Conservation (phyloP, 345 rosid species). For the Gossypium raimondii region DNA sequence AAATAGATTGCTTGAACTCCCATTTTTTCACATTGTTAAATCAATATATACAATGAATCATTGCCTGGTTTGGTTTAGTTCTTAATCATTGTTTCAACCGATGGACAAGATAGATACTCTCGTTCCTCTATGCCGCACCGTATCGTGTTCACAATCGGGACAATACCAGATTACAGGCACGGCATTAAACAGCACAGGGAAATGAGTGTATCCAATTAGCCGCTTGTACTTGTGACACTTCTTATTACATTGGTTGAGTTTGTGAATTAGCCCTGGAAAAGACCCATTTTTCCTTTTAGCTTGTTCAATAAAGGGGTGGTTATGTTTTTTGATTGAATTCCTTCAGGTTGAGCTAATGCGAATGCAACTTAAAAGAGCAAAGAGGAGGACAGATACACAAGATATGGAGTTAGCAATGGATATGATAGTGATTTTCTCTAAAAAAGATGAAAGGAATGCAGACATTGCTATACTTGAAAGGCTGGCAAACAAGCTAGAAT, state of each 20-base stretch:
- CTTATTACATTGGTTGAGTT: not conserved
- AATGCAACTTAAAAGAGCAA: slow-evolving; percentile 52
- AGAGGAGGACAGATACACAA: slow-evolving; percentile 48
- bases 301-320: not conserved
- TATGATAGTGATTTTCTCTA: slow-evolving; percentile 51
- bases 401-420: slow-evolving; percentile 70
- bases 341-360: slow-evolving; percentile 53
- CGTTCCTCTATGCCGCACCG: not conserved
- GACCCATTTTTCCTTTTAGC: slow-evolving; percentile 4
- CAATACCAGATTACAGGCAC: not conserved
- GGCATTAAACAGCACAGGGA: not conserved
- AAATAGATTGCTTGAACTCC: slow-evolving; percentile 1
- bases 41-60: not conserved
- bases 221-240: not conserved
- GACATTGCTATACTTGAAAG: slow-evolving; percentile 52
- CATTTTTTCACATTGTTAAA: not conserved
- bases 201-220: not conserved
- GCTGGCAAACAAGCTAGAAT: slow-evolving; percentile 50
- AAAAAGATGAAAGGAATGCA: slow-evolving; percentile 44
- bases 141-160: not conserved
- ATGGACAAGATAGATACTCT: not conserved
- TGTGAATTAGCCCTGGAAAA: not conserved
- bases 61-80: not conserved
- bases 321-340: not conserved
- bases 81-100: not conserved